Percentiles rank a stretch among this genome's conserved stretches.
phyloP scores from a whole-genome alignment of 306 rosid species.

The Acacia confusa region DNA sequence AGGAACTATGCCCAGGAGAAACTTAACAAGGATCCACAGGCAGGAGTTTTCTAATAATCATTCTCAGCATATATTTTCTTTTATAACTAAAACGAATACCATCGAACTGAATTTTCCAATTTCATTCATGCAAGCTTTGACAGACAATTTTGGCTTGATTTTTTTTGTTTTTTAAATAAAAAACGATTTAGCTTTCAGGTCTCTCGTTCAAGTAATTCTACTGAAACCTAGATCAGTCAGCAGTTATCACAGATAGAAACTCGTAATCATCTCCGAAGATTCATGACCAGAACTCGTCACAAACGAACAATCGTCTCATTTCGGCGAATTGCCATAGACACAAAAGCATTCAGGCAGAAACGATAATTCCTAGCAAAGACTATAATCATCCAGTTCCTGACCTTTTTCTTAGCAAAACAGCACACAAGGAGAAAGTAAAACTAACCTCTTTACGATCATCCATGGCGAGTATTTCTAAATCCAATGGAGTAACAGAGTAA shows the following conservation, averaged over 20 bases:
- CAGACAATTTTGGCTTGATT: not conserved
- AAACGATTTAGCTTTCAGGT: not conserved
- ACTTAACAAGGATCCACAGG: not conserved
- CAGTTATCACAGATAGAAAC: not conserved
- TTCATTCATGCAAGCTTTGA: not conserved
- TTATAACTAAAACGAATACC: not conserved
- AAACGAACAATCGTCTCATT: not conserved
- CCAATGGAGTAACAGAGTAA: not conserved
- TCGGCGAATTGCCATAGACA: not conserved
- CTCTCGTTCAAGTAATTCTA: not conserved
- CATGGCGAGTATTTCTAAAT: constrained; percentile 47
- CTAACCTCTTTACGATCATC: constrained; percentile 81
- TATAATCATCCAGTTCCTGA: not conserved
- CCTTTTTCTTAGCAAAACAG: constrained; percentile 17
- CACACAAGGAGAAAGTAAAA: constrained; percentile 15
- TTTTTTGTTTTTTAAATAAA: not conserved
- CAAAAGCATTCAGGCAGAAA: not conserved
- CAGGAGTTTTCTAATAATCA: not conserved
- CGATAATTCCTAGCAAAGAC: not conserved
- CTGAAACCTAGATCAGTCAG: constrained; percentile 13
- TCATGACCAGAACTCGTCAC: not conserved
- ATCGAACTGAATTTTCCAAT: not conserved
- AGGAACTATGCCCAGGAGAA: not conserved
- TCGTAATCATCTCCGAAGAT: not conserved
- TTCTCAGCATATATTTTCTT: not conserved